A percentile compares a stretch with the other conserved stretches of the same genome.
Evolutionary conservation across 768 basidiomycete species (phyloP).

Genomic region (Podaxis mareebaensis): DNA sequence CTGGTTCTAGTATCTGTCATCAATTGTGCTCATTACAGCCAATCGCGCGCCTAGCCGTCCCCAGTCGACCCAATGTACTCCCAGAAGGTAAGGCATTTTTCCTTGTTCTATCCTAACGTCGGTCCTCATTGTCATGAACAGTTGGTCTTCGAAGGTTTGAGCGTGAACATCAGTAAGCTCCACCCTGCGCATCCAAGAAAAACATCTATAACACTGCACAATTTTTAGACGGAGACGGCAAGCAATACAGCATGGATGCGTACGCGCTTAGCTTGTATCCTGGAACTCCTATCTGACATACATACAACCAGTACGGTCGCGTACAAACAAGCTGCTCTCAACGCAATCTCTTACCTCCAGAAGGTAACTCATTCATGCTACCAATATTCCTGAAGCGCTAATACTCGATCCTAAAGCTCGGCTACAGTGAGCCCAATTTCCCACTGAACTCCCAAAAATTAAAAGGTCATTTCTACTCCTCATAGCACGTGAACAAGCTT

Average conservation of each 20-base stretch:
- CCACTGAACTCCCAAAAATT: not conserved
- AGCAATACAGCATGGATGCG: constrained; percentile 79
- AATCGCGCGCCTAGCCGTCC: constrained; percentile 50
- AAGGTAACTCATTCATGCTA: constrained; percentile 42
- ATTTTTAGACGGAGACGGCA: constrained; percentile 63
- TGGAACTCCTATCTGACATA: not conserved
- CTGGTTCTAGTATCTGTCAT: not conserved
- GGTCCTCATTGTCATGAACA: constrained; percentile 23
- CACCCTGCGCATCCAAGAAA: not conserved
- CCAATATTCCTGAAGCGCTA: not conserved
- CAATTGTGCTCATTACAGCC: not conserved
- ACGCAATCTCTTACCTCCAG: constrained; percentile 71
- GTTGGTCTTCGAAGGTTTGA: constrained; percentile 76
- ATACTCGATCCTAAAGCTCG: constrained; percentile 45
- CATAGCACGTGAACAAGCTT: constrained; percentile 77
- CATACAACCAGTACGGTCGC: constrained; percentile 57
- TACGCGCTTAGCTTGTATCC: constrained; percentile 29
- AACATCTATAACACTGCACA: not conserved
- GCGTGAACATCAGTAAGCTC: constrained; percentile 65
- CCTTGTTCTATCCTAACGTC: too few species aligned
- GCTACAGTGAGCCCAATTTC: constrained; percentile 58
- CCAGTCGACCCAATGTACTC: constrained; percentile 77
- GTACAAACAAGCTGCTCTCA: constrained; percentile 79
- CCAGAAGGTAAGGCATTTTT: constrained; percentile 45
- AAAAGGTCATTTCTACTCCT: not conserved